Percentiles rank a stretch among this genome's conserved stretches.
These are phyloP conservation scores for Globisporangium splendens DNA, from an alignment of 352 stramenopile species.

Conservation along the genomic window DNA sequence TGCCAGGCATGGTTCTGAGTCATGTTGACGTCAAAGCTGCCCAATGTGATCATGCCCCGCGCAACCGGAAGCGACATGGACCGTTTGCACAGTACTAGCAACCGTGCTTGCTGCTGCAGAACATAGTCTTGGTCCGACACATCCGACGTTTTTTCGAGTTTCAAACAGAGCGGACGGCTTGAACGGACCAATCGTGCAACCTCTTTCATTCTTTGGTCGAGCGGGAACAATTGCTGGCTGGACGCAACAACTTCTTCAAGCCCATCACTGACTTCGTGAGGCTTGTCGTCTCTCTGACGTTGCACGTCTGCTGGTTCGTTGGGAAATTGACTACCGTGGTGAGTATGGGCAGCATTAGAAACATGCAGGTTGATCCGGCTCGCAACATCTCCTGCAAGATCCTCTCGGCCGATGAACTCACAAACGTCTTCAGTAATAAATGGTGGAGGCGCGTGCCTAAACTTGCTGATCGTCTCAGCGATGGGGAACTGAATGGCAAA, in stretches of 20 bases:
- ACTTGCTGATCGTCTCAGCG: conserved; percentile 45
- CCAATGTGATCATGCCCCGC: conserved; percentile 96
- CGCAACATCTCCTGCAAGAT: conserved; percentile 33
- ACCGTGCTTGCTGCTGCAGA: conserved; percentile 90
- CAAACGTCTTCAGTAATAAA: conserved; percentile 56
- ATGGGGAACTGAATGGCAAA: conserved; percentile 58
- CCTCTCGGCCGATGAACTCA: conserved; percentile 52
- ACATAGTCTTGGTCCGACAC: conserved; percentile 71
- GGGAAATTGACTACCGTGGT: neutral
- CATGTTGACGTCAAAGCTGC: conserved; percentile 73
- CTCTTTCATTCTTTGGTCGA: conserved; percentile 78
- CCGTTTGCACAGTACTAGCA: conserved; percentile 93
- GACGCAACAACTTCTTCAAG: conserved; percentile 49
- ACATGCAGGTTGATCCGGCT: neutral
- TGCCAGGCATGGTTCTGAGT: conserved; percentile 80
- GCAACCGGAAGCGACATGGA: conserved; percentile 92
- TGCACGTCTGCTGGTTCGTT: conserved; percentile 12
- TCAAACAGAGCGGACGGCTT: conserved; percentile 64
- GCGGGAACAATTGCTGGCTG: conserved; percentile 63
- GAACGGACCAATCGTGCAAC: conserved; percentile 77
- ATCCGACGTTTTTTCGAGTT: conserved; percentile 62
- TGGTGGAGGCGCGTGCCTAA: conserved; percentile 55
- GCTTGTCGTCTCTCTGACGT: conserved; percentile 14
- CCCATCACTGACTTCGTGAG: conserved; percentile 46
- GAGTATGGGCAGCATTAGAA: neutral